Percentiles rank a stretch among this genome's conserved stretches.
phyloP scores from a whole-genome alignment of 306 rosid genomes.

The Adenanthera pavonina region DNA sequence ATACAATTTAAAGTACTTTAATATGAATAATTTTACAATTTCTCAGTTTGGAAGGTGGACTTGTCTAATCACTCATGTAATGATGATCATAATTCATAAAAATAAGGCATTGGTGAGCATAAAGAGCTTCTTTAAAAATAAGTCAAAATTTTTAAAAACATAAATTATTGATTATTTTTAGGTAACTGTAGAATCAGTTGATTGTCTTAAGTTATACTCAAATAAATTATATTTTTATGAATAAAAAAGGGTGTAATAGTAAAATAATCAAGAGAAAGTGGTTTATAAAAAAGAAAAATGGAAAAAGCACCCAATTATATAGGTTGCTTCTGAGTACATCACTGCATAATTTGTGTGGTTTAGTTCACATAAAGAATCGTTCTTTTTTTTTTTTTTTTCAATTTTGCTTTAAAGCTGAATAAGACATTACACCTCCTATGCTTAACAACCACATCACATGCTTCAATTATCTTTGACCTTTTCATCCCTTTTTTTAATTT shows the following conservation, averaged over 20 bases:
- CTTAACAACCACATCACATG: slow-evolving; percentile 46
- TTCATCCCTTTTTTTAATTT: neutral
- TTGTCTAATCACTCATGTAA: neutral
- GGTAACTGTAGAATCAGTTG: neutral
- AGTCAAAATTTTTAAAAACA: neutral
- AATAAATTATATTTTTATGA: slow-evolving; percentile 25
- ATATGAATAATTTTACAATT: no score
- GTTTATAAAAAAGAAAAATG: slow-evolving; percentile 32
- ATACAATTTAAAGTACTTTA: no score
- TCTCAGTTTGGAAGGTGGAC: neutral
- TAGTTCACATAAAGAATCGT: slow-evolving; percentile 49
- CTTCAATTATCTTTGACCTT: slow-evolving; percentile 6
- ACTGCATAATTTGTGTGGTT: slow-evolving; percentile 46
- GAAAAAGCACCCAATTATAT: slow-evolving; percentile 33
- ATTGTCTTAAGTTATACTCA: slow-evolving; percentile 47
- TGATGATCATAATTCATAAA: neutral
- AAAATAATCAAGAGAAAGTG: slow-evolving; percentile 22
- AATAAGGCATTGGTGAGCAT: neutral
- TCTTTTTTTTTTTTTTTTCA: neutral
- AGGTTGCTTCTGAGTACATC: slow-evolving; percentile 50
- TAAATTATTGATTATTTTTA: neutral
- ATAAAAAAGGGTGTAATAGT: neutral
- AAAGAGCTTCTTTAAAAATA: neutral
- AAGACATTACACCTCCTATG: slow-evolving; percentile 36
- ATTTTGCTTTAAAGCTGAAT: slow-evolving; percentile 48